These are phyloP conservation scores for Thielaviopsis cerberus DNA, from an alignment of 2,329 filamentous ascomycete species.

Conservation along the genomic window DNA sequence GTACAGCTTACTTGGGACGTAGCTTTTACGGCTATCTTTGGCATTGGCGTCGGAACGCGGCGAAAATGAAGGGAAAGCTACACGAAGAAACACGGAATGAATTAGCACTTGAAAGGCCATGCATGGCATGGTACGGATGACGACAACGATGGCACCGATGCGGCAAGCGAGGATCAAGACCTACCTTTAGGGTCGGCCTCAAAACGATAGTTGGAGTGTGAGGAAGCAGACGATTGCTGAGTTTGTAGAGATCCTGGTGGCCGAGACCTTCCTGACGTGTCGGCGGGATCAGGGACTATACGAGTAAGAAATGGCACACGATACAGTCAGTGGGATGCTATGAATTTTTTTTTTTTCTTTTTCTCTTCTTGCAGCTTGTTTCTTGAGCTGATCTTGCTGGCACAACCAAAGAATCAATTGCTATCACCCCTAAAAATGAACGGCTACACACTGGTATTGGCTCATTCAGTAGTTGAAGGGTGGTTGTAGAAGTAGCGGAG, in stretches of 20 bases:
- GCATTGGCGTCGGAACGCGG: conserved; percentile 3
- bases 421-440: background rate
- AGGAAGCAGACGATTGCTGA: conserved; percentile 2
- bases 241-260: conserved; percentile 1
- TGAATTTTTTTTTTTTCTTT: background rate
- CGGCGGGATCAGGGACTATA: conserved; percentile 7
- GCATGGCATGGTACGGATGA: no score
- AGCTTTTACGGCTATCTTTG: conserved; percentile 23
- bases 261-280: conserved; percentile 7
- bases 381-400: background rate
- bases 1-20: conserved; percentile 43
- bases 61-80: conserved; percentile 7
- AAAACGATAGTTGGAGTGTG: conserved; percentile 4
- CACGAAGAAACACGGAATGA: background rate
- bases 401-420: background rate
- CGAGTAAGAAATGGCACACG: background rate
- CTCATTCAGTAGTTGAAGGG: no score
- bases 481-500: background rate
- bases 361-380: background rate
- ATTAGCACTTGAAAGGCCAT: background rate
- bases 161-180: background rate
- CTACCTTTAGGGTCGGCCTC: conserved; percentile 8
- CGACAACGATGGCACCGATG: background rate
- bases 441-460: background rate
- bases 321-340: background rate